Conservation (phyloP, 1,139 yeast species). For the Diutina ranongensis region DNA sequence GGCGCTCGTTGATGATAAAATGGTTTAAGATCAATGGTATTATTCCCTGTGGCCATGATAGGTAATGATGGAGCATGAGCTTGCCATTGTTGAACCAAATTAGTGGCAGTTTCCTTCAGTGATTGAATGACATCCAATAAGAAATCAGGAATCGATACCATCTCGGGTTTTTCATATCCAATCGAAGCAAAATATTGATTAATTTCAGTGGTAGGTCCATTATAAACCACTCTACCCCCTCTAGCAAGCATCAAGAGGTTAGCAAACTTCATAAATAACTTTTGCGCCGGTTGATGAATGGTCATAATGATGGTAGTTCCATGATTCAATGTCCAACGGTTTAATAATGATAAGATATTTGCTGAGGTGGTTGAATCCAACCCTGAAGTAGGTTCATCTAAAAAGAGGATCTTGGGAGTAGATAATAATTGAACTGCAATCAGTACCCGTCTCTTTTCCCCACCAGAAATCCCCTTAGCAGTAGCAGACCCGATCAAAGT, state of each 20-base stretch:
- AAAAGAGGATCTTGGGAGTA: not conserved
- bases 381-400: constrained; percentile 4
- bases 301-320: constrained; percentile 5
- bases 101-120: not conserved
- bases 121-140: not conserved
- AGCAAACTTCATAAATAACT: not conserved
- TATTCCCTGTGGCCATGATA: not conserved
- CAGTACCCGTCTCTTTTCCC: constrained; percentile 4
- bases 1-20: not conserved
- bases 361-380: constrained; percentile 3
- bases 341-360: not conserved
- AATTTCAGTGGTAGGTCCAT: not conserved
- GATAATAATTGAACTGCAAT: constrained; percentile 1
- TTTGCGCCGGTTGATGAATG: constrained; percentile 1
- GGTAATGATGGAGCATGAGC: not conserved
- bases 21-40: not conserved
- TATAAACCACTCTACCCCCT: constrained; percentile 4
- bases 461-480: constrained; percentile 5
- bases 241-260: not conserved
- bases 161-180: not conserved
- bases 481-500: constrained; percentile 3
- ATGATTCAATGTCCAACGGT: not conserved
- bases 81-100: not conserved
- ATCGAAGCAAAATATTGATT: not conserved
- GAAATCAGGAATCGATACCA: constrained; percentile 1